Base-by-base conservation (phyloP, 257 asterid species). In the Linaria vulgaris region DNA sequence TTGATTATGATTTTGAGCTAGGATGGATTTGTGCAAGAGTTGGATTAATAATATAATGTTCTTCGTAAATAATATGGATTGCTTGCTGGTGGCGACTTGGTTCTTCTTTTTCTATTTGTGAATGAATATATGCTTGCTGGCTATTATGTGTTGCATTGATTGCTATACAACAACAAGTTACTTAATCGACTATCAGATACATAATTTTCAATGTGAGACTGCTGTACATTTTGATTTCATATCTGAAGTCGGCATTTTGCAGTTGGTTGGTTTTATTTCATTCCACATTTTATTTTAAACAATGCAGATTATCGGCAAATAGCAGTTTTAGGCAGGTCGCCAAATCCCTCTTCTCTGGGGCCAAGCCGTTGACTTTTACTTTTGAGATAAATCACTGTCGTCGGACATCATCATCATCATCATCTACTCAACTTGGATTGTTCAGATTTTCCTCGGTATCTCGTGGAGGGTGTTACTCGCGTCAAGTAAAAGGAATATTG, bases 291-390 rank as follows among this genome's bases (percentile, higher is more conserved):
- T n/a, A n/a, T n/a, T 67, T 47, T 9, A 59, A 48, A 57, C 45
- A 20, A 23, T 75, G 83, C 74, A 79, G 88, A 78, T 48, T 75
- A 53, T 75, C 77, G 64, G 76, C 73, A 19, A 66, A 47, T 64
- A 76, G 69, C 70, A 77, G 82, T 74, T 68, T 75, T 82, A 81
- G 74, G 84, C 68, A 80, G 69, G 72, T 74, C 60, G 78, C 80
- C 5, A 62, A 68, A 48, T 64, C 77, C 69, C 48, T 83, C 43
- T 74, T 41, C 56, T 61, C 79, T 16, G 71, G 56, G 51, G 62
- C 77, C 16, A 81, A 78, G 76, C 59, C 71, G 38, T 57, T 49
- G 67, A 58, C 70, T 64, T 64, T 31, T 38, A 58, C 70, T 64
- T 64, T 31, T 38, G 83, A 69, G 66, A 71, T 73, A 57, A 72